Percentiles rank a stretch among this genome's conserved stretches.
Evolutionary conservation across 1,284 basidiomycete genomes (phyloP).

Genomic region (Cystobasidium pallidum): DNA sequence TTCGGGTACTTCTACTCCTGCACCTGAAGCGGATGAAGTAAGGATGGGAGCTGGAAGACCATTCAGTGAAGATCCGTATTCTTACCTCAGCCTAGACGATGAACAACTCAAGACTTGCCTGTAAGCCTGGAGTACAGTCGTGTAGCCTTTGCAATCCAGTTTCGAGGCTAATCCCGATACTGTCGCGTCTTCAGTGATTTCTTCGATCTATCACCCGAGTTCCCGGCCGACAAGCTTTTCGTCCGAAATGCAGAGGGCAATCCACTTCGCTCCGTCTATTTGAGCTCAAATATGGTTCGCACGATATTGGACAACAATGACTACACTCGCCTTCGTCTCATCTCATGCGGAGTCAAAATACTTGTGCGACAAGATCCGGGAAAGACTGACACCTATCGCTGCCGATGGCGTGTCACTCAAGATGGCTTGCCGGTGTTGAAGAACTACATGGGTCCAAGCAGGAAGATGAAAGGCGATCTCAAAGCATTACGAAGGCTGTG

Average conservation of each 20-base stretch:
- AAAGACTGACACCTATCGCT: constrained; percentile 58
- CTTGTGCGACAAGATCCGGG: constrained; percentile 64
- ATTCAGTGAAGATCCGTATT: constrained; percentile 91
- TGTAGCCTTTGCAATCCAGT: too few relatives aligned
- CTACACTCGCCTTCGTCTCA: constrained; percentile 80
- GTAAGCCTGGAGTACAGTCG: too few relatives aligned
- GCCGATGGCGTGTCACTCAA: constrained; percentile 70
- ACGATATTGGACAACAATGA: constrained; percentile 79
- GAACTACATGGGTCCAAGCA: constrained; percentile 70
- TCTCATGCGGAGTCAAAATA: constrained; percentile 85
- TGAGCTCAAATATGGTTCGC: constrained; percentile 78
- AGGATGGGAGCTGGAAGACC: constrained; percentile 58
- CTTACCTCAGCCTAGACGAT: constrained; percentile 73
- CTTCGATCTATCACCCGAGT: constrained; percentile 72
- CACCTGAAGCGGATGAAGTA: constrained; percentile 56
- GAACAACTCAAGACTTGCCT: constrained; percentile 70
- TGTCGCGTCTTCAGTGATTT: constrained; percentile 63
- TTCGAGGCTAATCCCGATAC: background rate
- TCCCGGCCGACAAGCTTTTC: constrained; percentile 75
- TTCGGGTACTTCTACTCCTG: constrained; percentile 11
- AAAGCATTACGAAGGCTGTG: constrained; percentile 69
- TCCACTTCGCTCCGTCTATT: constrained; percentile 77
- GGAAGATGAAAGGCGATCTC: constrained; percentile 68
- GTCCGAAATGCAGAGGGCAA: constrained; percentile 85
- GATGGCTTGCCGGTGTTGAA: constrained; percentile 84